Conservation (phyloP, 2,329 filamentous ascomycete species). For the Alternaria postmessia region DNA sequence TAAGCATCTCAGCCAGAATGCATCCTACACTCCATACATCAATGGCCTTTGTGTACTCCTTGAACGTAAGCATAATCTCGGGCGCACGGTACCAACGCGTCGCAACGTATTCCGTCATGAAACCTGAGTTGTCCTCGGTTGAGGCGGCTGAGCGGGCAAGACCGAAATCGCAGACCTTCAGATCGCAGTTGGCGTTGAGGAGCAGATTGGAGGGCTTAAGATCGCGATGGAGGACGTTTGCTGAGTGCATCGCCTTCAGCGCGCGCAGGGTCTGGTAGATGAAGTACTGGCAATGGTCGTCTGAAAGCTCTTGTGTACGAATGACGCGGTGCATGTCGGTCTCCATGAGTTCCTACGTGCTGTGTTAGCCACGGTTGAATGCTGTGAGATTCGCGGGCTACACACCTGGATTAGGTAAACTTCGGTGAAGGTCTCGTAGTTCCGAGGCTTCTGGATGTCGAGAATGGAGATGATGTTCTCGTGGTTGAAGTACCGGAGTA, state of each 20-base stretch:
- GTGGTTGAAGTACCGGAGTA: conserved; percentile 98
- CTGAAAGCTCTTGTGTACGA: conserved; percentile 95
- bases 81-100: conserved; percentile 99
- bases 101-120: conserved; percentile 99
- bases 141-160: conserved; percentile 94
- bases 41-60: conserved; percentile 99
- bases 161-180: conserved; percentile 99
- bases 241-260: conserved; percentile 98
- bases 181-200: conserved; percentile 96
- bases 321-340: conserved; percentile 99
- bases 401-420: conserved; percentile 95
- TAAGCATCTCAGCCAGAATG: conserved; percentile 98
- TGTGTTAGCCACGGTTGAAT: conserved; percentile 18
- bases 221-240: conserved; percentile 96
- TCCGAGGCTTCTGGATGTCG: conserved; percentile 97
- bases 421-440: conserved; percentile 95
- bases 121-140: conserved; percentile 99
- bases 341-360: conserved; percentile 91
- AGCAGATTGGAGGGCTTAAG: conserved; percentile 97
- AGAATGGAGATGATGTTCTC: conserved; percentile 99
- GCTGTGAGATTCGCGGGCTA: not conserved
- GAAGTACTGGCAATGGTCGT: conserved; percentile 99
- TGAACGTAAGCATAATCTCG: conserved; percentile 99
- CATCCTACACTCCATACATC: conserved; percentile 99
- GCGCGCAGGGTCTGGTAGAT: conserved; percentile 99